Conservation (phyloP, 176 grass and related monocot genomes). For the Carex cristatella region DNA sequence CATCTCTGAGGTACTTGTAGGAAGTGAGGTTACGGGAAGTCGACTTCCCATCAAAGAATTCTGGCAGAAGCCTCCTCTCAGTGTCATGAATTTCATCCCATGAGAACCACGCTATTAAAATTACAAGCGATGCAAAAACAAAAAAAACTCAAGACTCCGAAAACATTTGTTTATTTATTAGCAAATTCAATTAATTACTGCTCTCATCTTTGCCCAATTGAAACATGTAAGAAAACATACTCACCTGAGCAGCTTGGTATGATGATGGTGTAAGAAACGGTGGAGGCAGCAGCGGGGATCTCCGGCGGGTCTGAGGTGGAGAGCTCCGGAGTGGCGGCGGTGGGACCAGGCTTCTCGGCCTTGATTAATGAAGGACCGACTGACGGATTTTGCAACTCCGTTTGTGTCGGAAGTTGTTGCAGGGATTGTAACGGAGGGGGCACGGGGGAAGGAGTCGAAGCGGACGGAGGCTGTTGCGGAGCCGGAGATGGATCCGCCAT, state of each 20-base stretch:
- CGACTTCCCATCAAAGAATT: slow-evolving; percentile 76
- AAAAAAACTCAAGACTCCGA: neutral
- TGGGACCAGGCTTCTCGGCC: neutral
- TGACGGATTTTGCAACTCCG: neutral
- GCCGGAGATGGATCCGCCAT: slow-evolving; percentile 24
- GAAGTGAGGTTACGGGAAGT: slow-evolving; percentile 48
- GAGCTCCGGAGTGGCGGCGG: neutral
- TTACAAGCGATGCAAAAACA: neutral
- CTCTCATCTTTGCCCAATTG: neutral
- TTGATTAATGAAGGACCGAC: neutral
- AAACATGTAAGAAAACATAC: neutral
- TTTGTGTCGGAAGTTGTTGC: neutral
- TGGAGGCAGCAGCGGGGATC: neutral
- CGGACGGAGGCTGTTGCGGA: neutral
- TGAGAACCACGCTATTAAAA: slow-evolving; percentile 70
- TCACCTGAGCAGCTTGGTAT: slow-evolving; percentile 91
- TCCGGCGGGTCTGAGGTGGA: neutral
- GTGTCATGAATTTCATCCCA: slow-evolving; percentile 71
- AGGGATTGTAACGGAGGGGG: neutral
- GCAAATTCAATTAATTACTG: neutral
- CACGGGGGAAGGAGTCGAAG: neutral
- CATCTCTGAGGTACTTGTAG: slow-evolving; percentile 86
- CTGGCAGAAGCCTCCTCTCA: slow-evolving; percentile 66
- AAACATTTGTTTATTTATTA: neutral
- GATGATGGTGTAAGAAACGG: slow-evolving; percentile 49